These are phyloP conservation scores for Avena insularis DNA, from an alignment of 176 grass and related monocot genomes.

Conservation along the genomic window DNA sequence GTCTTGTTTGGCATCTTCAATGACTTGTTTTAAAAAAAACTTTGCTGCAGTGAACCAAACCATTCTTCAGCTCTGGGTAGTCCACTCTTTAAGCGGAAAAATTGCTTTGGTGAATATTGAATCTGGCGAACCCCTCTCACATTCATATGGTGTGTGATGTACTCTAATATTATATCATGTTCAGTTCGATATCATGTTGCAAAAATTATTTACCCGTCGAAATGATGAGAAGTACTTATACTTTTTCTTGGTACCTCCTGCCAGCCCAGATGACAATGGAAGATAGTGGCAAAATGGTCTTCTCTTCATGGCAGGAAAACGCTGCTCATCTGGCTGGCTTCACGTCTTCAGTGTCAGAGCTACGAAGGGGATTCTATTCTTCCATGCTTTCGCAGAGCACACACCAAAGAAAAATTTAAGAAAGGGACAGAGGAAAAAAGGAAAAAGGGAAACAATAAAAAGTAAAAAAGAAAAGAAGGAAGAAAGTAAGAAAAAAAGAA, in stretches of 20 bases:
- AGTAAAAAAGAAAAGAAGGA: neutral
- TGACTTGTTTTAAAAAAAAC: neutral
- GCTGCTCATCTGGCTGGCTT: neutral
- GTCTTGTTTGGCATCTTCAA: neutral
- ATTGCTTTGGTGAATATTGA: neutral
- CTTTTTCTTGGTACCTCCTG: neutral
- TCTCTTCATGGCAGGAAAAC: neutral
- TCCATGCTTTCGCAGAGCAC: neutral
- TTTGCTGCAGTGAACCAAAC: neutral
- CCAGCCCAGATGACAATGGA: neutral
- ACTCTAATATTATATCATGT: neutral
- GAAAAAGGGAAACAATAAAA: neutral
- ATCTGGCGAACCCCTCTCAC: neutral
- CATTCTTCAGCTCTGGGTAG: neutral
- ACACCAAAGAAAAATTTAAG: neutral
- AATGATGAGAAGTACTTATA: neutral
- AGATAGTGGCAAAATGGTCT: neutral
- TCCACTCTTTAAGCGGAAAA: neutral
- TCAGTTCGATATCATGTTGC: neutral
- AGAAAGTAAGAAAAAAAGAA: neutral
- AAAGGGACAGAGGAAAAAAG: neutral
- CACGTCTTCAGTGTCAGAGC: neutral
- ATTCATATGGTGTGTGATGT: neutral
- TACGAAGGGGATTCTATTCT: neutral
- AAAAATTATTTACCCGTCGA: neutral